Conservation (phyloP, 352 stramenopile species). For the Phytophthora chlamydospora region DNA sequence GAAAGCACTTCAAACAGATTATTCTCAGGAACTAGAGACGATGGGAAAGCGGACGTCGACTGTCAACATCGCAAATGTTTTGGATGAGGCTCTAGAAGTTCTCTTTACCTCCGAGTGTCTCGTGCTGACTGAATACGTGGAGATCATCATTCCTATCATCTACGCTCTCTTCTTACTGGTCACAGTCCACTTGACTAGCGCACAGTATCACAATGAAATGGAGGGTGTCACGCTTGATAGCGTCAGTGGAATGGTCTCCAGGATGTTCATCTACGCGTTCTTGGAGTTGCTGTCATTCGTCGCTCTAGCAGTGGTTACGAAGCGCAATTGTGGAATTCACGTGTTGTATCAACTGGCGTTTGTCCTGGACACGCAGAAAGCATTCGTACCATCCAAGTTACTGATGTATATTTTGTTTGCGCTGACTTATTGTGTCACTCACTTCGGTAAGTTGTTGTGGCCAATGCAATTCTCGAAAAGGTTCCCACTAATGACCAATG, state of each 20-base stretch:
- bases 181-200: slow-evolving; percentile 18
- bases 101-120: slow-evolving; percentile 33
- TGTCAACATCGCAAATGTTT: not conserved
- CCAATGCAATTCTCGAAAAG: not conserved
- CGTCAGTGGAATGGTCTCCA: slow-evolving; percentile 8
- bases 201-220: slow-evolving; percentile 33
- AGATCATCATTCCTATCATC: slow-evolving; percentile 34
- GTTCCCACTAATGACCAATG: not conserved
- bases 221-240: slow-evolving; percentile 1
- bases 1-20: too few species aligned
- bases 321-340: slow-evolving; percentile 22
- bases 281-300: slow-evolving; percentile 25
- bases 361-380: not conserved
- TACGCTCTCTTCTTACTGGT: slow-evolving; percentile 18
- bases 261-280: slow-evolving; percentile 17
- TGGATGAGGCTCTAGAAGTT: slow-evolving; percentile 7
- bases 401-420: not conserved
- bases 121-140: slow-evolving; percentile 34
- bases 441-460: slow-evolving; percentile 1
- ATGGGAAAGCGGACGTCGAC: not conserved
- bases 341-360: slow-evolving; percentile 2
- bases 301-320: slow-evolving; percentile 13
- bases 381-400: not conserved
- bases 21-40: too few species aligned
- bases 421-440: not conserved